Evolutionary conservation across 2,329 filamentous ascomycete genomes (phyloP).

Genomic region (Acarospora socialis): DNA sequence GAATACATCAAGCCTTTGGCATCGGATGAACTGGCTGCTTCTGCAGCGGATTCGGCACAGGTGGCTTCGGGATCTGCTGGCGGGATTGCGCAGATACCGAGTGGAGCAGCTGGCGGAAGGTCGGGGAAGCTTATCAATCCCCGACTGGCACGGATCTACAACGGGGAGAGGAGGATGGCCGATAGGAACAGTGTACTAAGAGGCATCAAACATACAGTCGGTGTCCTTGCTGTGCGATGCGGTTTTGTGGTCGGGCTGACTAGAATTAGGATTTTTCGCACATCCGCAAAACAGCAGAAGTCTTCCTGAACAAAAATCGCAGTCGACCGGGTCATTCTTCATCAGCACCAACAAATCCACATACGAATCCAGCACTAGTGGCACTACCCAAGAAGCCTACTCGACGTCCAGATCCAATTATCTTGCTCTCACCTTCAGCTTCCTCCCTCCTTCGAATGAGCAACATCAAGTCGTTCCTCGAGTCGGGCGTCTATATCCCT

Average conservation of each 20-base stretch:
- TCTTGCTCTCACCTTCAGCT: constrained; percentile 88
- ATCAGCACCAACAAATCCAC: constrained; percentile 20
- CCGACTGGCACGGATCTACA: constrained; percentile 74
- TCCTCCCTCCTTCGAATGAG: constrained; percentile 89
- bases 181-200: constrained; percentile 80
- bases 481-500: constrained; percentile 66
- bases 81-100: constrained; percentile 23
- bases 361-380: constrained; percentile 23
- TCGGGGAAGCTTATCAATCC: constrained; percentile 63
- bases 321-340: constrained; percentile 23
- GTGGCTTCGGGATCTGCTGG: constrained; percentile 37
- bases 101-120: constrained; percentile 27
- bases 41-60: constrained; percentile 32
- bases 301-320: constrained; percentile 51
- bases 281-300: constrained; percentile 69
- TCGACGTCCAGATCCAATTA: constrained; percentile 64
- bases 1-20: constrained; percentile 83
- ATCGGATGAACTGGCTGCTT: constrained; percentile 36
- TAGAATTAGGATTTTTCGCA: constrained; percentile 77
- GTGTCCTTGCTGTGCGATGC: constrained; percentile 22
- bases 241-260: constrained; percentile 8
- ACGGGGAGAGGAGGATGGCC: constrained; percentile 78
- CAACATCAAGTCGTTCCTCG: constrained; percentile 89
- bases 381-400: constrained; percentile 27
- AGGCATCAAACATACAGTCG: constrained; percentile 76